Evolutionary conservation across 768 basidiomycete species (phyloP), one percentile per base, ranked within the genome.

Genomic region (Suillus bovinus): DNA sequence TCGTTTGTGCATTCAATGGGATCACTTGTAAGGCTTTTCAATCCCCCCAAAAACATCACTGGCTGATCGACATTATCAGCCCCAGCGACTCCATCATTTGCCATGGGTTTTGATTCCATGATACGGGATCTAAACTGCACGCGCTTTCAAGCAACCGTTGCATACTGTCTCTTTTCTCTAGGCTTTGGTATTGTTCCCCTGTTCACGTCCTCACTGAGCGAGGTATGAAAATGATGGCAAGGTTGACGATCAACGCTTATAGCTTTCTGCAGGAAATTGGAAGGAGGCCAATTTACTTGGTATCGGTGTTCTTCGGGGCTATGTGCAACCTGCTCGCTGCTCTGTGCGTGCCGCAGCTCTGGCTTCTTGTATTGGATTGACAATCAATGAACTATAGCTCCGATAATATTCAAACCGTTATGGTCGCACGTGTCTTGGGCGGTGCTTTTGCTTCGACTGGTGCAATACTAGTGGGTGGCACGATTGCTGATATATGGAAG

Each of bases 391-490:
- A 31, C 54, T 38, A 2, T 62, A 79, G 79, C 50, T 70, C 79
- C 4, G 65, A 72, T 55, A 79, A 80, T 50, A 78, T 90, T 3
- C 79, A 85, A 59, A 84, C 83, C 0, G 84, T 90, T 7, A 80
- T 88, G 27, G 63, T 87, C 41, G 85, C 80, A 0, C 81, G 89
- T 22, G 83, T 89, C 62, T 69, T 91, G 2, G 83, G 84, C 58
- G 89, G 88, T 8, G 82, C 81, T 0, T 86, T 84, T 68, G 88
- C 84, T 0, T 88, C 88, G 1, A 88, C 87, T 0, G 85, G 84
- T 34, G 79, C 87, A 0, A 85, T 86, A 0, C 85, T 90, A 82
- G 89, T 89, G 17, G 87, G 86, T 11, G 88, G 89, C 29, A 87
- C 86, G 0, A 82, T 88, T 27, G 82, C 86, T 24, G 89, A 90